A percentile compares a stretch with the other conserved stretches of the same genome.
Conservation (phyloP, 495 filamentous ascomycete genomes). For the Neurospora sublineolata region DNA sequence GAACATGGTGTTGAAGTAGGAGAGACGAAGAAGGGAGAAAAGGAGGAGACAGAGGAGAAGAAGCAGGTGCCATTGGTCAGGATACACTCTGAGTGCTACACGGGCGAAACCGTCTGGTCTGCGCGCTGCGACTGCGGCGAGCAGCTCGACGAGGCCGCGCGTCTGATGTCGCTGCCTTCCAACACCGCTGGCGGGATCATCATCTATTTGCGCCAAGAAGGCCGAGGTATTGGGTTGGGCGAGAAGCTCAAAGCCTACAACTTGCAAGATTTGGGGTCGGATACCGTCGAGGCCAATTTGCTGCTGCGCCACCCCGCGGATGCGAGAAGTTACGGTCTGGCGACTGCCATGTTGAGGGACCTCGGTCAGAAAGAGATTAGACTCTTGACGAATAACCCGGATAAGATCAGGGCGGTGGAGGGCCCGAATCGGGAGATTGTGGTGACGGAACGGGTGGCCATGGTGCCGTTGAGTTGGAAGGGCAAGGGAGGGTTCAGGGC, state of each 20-base stretch:
- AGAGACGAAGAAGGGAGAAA: not conserved
- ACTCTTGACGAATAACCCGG: constrained; percentile 94
- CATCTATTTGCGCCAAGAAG: constrained; percentile 91
- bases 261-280: constrained; percentile 84
- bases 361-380: constrained; percentile 67
- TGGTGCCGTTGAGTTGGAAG: constrained; percentile 93
- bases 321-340: constrained; percentile 84
- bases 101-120: constrained; percentile 95
- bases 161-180: constrained; percentile 74
- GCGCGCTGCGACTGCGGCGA: constrained; percentile 96
- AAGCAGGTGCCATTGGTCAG: constrained; percentile 57
- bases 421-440: constrained; percentile 76
- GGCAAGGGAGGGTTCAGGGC: constrained; percentile 74
- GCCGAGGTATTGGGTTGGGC: constrained; percentile 83
- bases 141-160: constrained; percentile 90
- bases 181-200: constrained; percentile 73
- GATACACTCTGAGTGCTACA: constrained; percentile 98
- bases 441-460: constrained; percentile 82
- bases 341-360: constrained; percentile 87
- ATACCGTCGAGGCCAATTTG: constrained; percentile 94
- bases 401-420: constrained; percentile 91
- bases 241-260: constrained; percentile 99
- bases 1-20: constrained; percentile 11
- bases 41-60: not conserved
- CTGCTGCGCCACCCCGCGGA: constrained; percentile 87